Base-by-base conservation (phyloP, 768 basidiomycete genomes). In the Leccinum longicurvipes region DNA sequence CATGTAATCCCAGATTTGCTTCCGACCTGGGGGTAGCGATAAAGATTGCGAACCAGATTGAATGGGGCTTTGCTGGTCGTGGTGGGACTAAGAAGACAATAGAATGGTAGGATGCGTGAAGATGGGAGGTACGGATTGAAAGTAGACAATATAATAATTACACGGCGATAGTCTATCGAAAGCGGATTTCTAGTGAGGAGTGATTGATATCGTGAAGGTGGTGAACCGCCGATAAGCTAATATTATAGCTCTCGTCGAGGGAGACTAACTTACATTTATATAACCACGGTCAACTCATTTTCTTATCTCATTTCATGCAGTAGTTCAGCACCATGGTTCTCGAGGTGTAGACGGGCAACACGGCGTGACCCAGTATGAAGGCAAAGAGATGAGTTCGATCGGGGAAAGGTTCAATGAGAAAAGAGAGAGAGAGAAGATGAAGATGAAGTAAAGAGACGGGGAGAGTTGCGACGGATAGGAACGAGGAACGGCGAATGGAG, bases 11-110 rank as follows among this genome's bases (percentile, higher is more conserved):
- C 14, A 65, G 68, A 10, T 83, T 82, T 62, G 83, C 84, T 2
- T 79, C 83, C 21, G 80, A 84, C 39, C 64, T 86, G 27, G 81
- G 77, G 4, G 78, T 84, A 4, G 62, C 70, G 23, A 69, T 81
- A 19, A 72, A 73, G 19, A 23, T 75, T 7, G 78, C 82, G 2
- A 67, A 80, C 56, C 84, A 85, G 67, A 84, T 85, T 46, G 73
- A 74, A 47, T 85, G 83, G 83, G 75, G 68, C 1, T 82, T 82
- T 59, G 61, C 50, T 17, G 79, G 81, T 32, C 69, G 76, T 47
- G 74, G 59, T 8, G 51, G 52, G 12, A 4, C 14, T 17, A n/a
- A 6, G 17, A 56, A 58, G 36, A 56, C 46, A 45, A 1, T 61
- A 44, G 42, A 48, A 11, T 66, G 67, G 67, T 66, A 55, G 42